These are phyloP conservation scores for Nemania sp. DNA, from an alignment of 2,329 filamentous ascomycete genomes.

Conservation along the genomic window DNA sequence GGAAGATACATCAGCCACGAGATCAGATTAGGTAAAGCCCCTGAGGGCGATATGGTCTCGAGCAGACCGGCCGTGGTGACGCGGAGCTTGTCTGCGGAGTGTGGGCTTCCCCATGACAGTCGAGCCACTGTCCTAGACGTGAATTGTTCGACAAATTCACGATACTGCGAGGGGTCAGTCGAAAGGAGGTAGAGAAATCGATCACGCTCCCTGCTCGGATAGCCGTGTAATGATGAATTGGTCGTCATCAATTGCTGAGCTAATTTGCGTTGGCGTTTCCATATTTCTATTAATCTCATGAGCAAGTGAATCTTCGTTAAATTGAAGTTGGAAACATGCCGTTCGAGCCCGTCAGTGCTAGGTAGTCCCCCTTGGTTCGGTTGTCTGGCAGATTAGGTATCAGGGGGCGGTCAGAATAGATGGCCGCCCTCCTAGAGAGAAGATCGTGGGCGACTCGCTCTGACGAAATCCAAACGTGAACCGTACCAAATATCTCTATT, in stretches of 20 bases:
- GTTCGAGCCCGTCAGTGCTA: constrained; percentile 59
- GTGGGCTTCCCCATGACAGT: constrained; percentile 60
- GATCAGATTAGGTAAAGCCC: constrained; percentile 58
- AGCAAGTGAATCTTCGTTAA: neutral
- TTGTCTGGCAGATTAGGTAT: constrained; percentile 63
- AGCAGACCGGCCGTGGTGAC: constrained; percentile 61
- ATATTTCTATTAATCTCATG: constrained; percentile 53
- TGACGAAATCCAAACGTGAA: constrained; percentile 62
- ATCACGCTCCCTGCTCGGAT: constrained; percentile 59
- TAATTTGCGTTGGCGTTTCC: constrained; percentile 62
- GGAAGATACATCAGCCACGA: constrained; percentile 57
- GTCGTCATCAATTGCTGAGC: constrained; percentile 59
- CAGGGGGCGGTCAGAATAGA: constrained; percentile 61
- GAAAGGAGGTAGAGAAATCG: constrained; percentile 59
- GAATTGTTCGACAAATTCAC: constrained; percentile 61
- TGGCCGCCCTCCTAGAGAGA: constrained; percentile 55
- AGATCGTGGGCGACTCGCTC: constrained; percentile 60
- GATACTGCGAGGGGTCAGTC: constrained; percentile 56
- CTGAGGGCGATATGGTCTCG: constrained; percentile 59
- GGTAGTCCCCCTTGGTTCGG: constrained; percentile 60
- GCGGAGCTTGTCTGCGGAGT: constrained; percentile 55
- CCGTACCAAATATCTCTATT: constrained; percentile 59
- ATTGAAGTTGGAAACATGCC: constrained; percentile 44
- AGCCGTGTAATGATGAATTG: constrained; percentile 55
- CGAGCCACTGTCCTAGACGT: constrained; percentile 60